Evolutionary conservation across 352 stramenopile genomes (phyloP).

Genomic region (Phytophthora sansomeana): DNA sequence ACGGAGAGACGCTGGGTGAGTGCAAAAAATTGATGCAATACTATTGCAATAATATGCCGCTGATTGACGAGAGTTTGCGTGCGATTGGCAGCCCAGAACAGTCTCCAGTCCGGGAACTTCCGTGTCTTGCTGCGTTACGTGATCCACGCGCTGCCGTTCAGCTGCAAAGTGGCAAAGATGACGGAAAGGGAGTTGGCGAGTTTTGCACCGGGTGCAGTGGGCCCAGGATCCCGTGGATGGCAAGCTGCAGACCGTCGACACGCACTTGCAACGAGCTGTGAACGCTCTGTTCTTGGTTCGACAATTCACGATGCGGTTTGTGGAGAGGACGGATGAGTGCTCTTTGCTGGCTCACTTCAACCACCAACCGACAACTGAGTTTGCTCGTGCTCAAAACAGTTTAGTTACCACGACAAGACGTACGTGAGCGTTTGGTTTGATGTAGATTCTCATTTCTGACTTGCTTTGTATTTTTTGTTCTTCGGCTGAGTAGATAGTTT

Average conservation of each 20-base stretch:
- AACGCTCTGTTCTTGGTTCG: constrained; percentile 82
- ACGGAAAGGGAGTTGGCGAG: constrained; percentile 53
- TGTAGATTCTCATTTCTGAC: constrained; percentile 1
- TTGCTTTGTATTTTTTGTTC: constrained; percentile 1
- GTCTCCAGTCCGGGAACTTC: constrained; percentile 76
- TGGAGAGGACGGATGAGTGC: constrained; percentile 72
- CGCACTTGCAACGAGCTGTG: constrained; percentile 55
- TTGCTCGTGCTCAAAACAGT: constrained; percentile 1
- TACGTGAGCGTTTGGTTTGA: constrained; percentile 9
- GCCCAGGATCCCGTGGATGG: constrained; percentile 20
- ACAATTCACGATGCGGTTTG: constrained; percentile 76
- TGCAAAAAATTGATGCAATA: constrained; percentile 12
- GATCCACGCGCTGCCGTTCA: constrained; percentile 62
- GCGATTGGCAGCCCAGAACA: constrained; percentile 63
- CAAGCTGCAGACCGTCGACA: constrained; percentile 54
- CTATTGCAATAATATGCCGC: constrained; percentile 1
- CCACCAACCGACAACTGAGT: constrained; percentile 26
- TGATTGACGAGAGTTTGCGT: constrained; percentile 5
- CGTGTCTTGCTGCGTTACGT: constrained; percentile 71
- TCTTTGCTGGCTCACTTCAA: constrained; percentile 76
- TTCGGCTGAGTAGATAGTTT: constrained; percentile 23
- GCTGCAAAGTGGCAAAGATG: constrained; percentile 67
- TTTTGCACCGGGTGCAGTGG: constrained; percentile 35
- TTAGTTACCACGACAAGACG: constrained; percentile 15
- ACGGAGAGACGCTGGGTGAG: constrained; percentile 67